These are phyloP conservation scores for Didymosphaeria variabile DNA, from an alignment of 2,329 filamentous ascomycete genomes.

Conservation along the genomic window DNA sequence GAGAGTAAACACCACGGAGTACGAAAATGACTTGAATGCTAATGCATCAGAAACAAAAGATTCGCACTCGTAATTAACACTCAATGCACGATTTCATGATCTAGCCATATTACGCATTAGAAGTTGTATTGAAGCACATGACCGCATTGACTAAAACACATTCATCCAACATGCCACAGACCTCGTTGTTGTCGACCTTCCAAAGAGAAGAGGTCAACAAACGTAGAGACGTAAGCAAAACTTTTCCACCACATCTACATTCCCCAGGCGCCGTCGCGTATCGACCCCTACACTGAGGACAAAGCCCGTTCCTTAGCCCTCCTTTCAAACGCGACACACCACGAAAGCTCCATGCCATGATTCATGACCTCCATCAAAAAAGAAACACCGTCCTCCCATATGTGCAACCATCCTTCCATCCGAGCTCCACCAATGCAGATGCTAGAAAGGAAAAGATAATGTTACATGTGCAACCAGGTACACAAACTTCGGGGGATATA, in stretches of 20 bases:
- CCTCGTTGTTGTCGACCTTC: neutral
- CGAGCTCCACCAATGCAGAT: constrained; percentile 25
- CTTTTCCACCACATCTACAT: constrained; percentile 9
- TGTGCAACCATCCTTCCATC: constrained; percentile 11
- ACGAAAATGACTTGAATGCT: neutral
- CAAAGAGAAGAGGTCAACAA: neutral
- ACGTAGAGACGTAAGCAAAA: constrained; percentile 9
- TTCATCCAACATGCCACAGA: neutral
- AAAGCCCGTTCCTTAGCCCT: neutral
- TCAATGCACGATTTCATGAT: neutral
- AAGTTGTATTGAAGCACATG: neutral
- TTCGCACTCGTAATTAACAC: neutral
- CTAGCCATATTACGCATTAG: no score
- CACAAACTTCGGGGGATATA: constrained; percentile 19
- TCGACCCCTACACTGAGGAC: neutral
- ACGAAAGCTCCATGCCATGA: neutral
- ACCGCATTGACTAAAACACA: constrained; percentile 6
- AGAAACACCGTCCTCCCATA: constrained; percentile 3
- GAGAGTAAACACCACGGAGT: neutral
- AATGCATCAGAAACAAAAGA: neutral
- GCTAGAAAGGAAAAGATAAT: constrained; percentile 22
- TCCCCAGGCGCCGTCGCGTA: neutral
- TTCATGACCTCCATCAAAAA: neutral
- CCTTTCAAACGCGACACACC: neutral
- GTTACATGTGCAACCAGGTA: constrained; percentile 26